Percentiles rank a stretch among this genome's conserved stretches.
phyloP scores from a whole-genome alignment of 73 alveolate species.

The Paramecium bursaria region DNA sequence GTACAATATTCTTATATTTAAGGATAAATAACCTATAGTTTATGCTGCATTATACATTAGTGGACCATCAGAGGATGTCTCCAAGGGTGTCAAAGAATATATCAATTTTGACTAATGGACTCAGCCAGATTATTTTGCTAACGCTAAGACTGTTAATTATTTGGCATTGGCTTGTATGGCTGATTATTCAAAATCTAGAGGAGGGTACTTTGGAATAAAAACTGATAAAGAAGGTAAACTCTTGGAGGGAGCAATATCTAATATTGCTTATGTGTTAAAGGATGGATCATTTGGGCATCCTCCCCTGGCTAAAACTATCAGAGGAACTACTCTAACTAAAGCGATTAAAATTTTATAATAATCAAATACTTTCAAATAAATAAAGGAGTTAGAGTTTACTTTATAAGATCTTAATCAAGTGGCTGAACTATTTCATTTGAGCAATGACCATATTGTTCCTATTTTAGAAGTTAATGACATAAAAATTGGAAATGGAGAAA shows the following conservation, averaged over 20 bases:
- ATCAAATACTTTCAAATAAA: not conserved
- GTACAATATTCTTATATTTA: not conserved
- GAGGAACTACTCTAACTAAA: conserved; percentile 54
- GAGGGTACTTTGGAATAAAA: conserved; percentile 60
- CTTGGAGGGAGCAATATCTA: conserved; percentile 56
- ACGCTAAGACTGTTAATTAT: conserved; percentile 53
- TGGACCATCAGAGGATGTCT: conserved; percentile 6
- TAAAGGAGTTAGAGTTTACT: conserved; percentile 26
- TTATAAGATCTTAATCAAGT: not conserved
- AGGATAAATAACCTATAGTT: conserved; percentile 42
- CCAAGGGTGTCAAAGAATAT: conserved; percentile 53
- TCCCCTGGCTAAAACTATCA: conserved; percentile 31
- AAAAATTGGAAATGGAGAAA: conserved; percentile 4
- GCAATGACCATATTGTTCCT: conserved; percentile 53
- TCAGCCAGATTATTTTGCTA: conserved; percentile 35
- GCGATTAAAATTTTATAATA: conserved; percentile 8
- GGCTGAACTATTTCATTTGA: conserved; percentile 30
- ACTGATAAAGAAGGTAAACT: conserved; percentile 21
- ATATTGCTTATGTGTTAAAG: conserved; percentile 16
- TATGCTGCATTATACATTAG: conserved; percentile 39
- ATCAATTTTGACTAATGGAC: conserved; percentile 49
- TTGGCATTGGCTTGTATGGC: conserved; percentile 50
- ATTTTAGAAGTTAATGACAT: conserved; percentile 40
- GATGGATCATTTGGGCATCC: conserved; percentile 31
- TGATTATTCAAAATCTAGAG: conserved; percentile 43